A percentile compares a stretch with the other conserved stretches of the same genome.
These are phyloP conservation scores for Paramecium primaurelia DNA, from an alignment of 73 alveolate genomes.

Conservation along the genomic window DNA sequence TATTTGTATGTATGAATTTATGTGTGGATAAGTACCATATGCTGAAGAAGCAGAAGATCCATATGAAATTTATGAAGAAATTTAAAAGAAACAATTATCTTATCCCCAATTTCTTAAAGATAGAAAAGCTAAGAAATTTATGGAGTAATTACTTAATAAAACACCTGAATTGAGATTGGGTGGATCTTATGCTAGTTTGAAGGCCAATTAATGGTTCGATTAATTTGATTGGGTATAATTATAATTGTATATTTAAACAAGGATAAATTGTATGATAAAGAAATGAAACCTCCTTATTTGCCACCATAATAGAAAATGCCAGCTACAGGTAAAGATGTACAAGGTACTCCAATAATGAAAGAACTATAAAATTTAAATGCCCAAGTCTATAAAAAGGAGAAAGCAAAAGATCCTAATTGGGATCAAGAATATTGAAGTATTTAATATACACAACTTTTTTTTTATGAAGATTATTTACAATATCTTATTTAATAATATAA, in stretches of 20 bases:
- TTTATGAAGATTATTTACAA: neutral
- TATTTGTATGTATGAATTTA: conserved; percentile 56
- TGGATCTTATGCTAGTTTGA: conserved; percentile 49
- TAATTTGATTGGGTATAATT: conserved; percentile 54
- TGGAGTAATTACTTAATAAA: conserved; percentile 48
- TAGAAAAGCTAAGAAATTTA: conserved; percentile 51
- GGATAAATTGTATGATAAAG: conserved; percentile 57
- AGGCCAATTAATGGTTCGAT: conserved; percentile 56
- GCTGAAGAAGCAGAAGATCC: conserved; percentile 68
- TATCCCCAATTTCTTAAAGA: conserved; percentile 52
- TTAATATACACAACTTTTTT: neutral
- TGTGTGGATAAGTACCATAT: conserved; percentile 62
- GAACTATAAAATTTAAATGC: neutral
- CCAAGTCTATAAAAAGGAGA: conserved; percentile 40
- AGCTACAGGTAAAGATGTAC: conserved; percentile 15
- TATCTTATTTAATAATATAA: neutral
- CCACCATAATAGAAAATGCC: conserved; percentile 50
- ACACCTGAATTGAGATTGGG: conserved; percentile 57
- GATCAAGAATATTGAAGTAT: conserved; percentile 55
- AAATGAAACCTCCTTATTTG: conserved; percentile 53
- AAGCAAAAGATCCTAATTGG: conserved; percentile 62
- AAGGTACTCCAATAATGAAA: neutral
- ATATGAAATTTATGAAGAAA: conserved; percentile 61
- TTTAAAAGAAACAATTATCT: neutral
- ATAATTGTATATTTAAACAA: neutral